A percentile compares a stretch with the other conserved stretches of the same genome.
Evolutionary conservation across 2,329 filamentous ascomycete species (phyloP).

Genomic region (Macrophomina tecta): DNA sequence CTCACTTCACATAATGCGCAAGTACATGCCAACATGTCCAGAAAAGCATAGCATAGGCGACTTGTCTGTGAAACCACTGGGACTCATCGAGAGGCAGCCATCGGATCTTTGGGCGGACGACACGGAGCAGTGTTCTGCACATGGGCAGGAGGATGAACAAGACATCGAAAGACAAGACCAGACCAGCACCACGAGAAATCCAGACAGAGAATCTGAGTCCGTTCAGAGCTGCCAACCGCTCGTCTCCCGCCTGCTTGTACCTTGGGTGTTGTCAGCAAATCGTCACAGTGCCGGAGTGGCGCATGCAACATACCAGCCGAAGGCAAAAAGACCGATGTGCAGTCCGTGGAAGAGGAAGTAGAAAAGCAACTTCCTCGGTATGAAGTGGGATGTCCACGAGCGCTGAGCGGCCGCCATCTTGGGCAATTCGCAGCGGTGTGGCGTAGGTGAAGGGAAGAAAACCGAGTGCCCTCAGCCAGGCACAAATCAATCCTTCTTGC

Average conservation of each 20-base stretch:
- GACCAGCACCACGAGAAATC: slow-evolving; percentile 91
- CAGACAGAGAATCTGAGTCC: slow-evolving; percentile 86
- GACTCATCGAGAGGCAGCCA: slow-evolving; percentile 96
- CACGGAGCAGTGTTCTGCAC: slow-evolving; percentile 87
- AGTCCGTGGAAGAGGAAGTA: slow-evolving; percentile 81
- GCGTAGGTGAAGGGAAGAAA: not conserved
- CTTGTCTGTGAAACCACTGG: slow-evolving; percentile 93
- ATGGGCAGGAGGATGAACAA: slow-evolving; percentile 92
- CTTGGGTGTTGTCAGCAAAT: slow-evolving; percentile 53
- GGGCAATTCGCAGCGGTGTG: not conserved
- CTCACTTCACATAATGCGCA: slow-evolving; percentile 92
- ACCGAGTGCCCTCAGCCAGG: not conserved
- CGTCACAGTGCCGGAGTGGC: slow-evolving; percentile 8
- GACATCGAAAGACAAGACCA: slow-evolving; percentile 82
- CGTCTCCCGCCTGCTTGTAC: slow-evolving; percentile 76
- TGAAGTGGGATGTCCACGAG: slow-evolving; percentile 56
- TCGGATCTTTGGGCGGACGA: slow-evolving; percentile 82
- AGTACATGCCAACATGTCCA: slow-evolving; percentile 79
- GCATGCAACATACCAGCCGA: slow-evolving; percentile 74
- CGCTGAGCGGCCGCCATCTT: slow-evolving; percentile 11
- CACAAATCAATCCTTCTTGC: not conserved
- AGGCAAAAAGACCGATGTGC: slow-evolving; percentile 79
- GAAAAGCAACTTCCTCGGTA: slow-evolving; percentile 74
- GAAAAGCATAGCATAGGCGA: slow-evolving; percentile 85
- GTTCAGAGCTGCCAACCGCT: slow-evolving; percentile 77